Conservation (phyloP, 345 rosid genomes). For the Aurinia saxatilis region DNA sequence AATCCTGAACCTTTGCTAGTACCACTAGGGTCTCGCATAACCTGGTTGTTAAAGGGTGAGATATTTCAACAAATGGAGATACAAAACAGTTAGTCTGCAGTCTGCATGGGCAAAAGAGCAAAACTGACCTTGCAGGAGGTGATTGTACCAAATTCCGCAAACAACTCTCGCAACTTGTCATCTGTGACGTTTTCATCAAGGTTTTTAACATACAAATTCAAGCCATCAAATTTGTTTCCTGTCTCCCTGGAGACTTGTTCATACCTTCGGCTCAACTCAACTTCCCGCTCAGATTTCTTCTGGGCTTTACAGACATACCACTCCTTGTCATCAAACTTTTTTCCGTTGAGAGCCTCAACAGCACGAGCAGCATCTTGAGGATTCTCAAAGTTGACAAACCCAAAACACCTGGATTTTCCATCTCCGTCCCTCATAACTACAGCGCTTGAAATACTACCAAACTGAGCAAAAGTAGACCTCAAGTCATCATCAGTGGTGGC, state of each 20-base stretch:
- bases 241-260: constrained; percentile 69
- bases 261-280: constrained; percentile 56
- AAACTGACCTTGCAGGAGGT: constrained; percentile 85
- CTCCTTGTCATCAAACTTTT: constrained; percentile 72
- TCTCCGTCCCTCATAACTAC: constrained; percentile 71
- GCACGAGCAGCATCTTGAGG: constrained; percentile 83
- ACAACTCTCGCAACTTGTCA: constrained; percentile 84
- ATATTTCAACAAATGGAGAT: background rate
- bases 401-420: constrained; percentile 86
- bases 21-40: constrained; percentile 71
- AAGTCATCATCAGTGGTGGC: constrained; percentile 50
- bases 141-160: constrained; percentile 69
- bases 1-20: constrained; percentile 50
- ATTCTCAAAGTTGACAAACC: constrained; percentile 90
- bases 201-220: constrained; percentile 81
- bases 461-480: constrained; percentile 53
- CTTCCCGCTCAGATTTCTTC: constrained; percentile 87
- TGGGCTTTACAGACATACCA: constrained; percentile 96
- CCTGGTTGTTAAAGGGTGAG: constrained; percentile 27
- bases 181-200: constrained; percentile 81
- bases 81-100: background rate
- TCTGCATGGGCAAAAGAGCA: background rate
- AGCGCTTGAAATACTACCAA: constrained; percentile 57
- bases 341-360: constrained; percentile 81
- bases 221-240: constrained; percentile 68